Conservation (phyloP, 2,329 filamentous ascomycete genomes). For the Pyrenophora tritici-repentis region DNA sequence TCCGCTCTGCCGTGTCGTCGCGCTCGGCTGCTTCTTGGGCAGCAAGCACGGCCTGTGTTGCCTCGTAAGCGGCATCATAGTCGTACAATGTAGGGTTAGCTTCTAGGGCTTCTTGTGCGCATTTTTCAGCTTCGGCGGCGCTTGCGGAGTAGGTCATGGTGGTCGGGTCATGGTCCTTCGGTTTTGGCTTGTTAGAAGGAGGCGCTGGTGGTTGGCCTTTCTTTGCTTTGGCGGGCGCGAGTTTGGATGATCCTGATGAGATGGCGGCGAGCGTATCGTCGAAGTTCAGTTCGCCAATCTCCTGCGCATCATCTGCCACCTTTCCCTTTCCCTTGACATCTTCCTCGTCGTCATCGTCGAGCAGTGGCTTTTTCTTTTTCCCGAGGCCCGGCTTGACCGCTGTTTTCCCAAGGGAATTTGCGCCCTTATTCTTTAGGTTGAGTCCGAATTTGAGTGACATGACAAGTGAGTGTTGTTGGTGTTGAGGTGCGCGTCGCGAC, state of each 20-base stretch:
- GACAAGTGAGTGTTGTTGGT: constrained; percentile 19
- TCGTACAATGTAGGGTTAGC: constrained; percentile 79
- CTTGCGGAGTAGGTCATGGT: constrained; percentile 68
- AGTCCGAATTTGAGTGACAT: constrained; percentile 61
- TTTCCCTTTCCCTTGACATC: constrained; percentile 47
- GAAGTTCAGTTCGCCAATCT: constrained; percentile 63
- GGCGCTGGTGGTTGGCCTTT: constrained; percentile 40
- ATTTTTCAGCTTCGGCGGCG: constrained; percentile 64
- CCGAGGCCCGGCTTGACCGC: constrained; percentile 26
- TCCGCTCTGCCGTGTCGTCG: constrained; percentile 62
- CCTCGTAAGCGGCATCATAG: constrained; percentile 83
- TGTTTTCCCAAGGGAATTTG: constrained; percentile 21
- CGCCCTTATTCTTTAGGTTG: constrained; percentile 62
- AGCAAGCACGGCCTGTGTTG: constrained; percentile 63
- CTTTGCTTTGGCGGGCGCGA: constrained; percentile 44
- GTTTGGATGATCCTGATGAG: constrained; percentile 26
- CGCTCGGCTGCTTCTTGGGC: constrained; percentile 61
- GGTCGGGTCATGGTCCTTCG: constrained; percentile 43
- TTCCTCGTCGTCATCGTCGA: constrained; percentile 65
- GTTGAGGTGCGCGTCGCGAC: constrained; percentile 1
- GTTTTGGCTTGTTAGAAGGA: constrained; percentile 46
- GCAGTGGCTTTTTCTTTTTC: constrained; percentile 46
- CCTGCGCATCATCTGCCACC: constrained; percentile 53
- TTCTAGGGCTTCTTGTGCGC: constrained; percentile 67
- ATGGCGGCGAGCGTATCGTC: constrained; percentile 53